Evolutionary conservation across 2,329 filamentous ascomycete genomes (phyloP).

Genomic region (Trichoderma afroharzianum): DNA sequence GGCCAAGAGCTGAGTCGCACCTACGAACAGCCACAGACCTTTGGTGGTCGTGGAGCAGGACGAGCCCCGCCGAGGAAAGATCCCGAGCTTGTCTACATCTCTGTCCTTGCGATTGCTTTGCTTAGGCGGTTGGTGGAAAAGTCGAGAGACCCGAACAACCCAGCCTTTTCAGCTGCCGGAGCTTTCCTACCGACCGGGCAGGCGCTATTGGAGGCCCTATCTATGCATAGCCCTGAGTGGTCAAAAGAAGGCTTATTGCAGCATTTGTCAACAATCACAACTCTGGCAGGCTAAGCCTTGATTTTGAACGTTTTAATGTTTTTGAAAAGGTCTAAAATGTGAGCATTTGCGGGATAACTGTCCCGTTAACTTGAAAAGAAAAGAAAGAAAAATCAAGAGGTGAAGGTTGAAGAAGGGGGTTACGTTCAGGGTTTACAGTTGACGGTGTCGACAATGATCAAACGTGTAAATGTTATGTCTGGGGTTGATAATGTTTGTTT

Average conservation of each 20-base stretch:
- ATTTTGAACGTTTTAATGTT: background rate
- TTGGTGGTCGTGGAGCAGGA: slow-evolving; percentile 27
- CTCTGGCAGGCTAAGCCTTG: slow-evolving; percentile 23
- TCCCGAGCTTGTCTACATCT: slow-evolving; percentile 57
- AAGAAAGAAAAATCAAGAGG: background rate
- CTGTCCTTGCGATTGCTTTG: slow-evolving; percentile 63
- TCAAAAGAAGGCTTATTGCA: slow-evolving; percentile 63
- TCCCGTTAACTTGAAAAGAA: background rate
- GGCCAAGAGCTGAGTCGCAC: slow-evolving; percentile 68
- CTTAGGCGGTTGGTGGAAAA: slow-evolving; percentile 68
- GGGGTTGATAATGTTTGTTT: slow-evolving; percentile 18
- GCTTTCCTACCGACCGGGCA: slow-evolving; percentile 64
- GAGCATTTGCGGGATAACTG: background rate
- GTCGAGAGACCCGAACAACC: slow-evolving; percentile 53
- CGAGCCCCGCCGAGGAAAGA: slow-evolving; percentile 42
- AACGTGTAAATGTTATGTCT: slow-evolving; percentile 18
- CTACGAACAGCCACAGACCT: slow-evolving; percentile 47
- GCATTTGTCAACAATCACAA: slow-evolving; percentile 59
- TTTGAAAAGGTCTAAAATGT: background rate
- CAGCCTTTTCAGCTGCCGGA: slow-evolving; percentile 50
- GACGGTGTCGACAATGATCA: slow-evolving; percentile 17
- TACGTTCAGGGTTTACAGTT: slow-evolving; percentile 2
- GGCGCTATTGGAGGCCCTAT: slow-evolving; percentile 62
- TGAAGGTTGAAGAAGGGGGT: background rate
- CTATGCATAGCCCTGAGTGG: slow-evolving; percentile 60